Base-by-base conservation (phyloP, 805 yeast species). In the Ogataea zsoltii region DNA sequence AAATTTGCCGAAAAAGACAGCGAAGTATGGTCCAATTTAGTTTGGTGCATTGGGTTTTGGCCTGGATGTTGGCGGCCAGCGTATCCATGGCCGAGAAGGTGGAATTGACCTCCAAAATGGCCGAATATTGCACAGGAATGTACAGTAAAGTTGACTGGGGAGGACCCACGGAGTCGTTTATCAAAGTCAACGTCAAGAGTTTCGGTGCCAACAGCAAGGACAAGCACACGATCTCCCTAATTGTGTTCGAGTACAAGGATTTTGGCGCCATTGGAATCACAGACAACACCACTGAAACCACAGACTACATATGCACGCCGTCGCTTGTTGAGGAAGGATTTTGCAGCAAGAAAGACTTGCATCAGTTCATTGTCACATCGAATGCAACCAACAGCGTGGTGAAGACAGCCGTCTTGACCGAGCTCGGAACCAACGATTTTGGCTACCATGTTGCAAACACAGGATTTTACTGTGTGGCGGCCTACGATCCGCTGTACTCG, bases 391-490 rank as follows among this genome's bases (percentile, higher is more conserved):
- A 69, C 10, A 75, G 83, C 26, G 76, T 79, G 33, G 76, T 91
- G 16, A 65, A 76, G 58, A 77, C 88, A 0, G 72, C 79, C 28
- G 70, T 72, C 35, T 68, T 89, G 54, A 70, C 74, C 19, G 70
- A 76, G 4, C 67, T 76, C 38, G 92, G 92, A 3, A 72, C 77
- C 23, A 80, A 80, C 34, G 77, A 80, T 34, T 66, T 83, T 47
- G 72, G 76, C 31, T 94, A 90, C 58, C 72, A 72, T 3, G 80
- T 94, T 35, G 70, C 74, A 46, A 74, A 76, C 47, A 89, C 98
- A 1, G 98, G 98, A 6, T 94, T 85, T 66, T 94, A 91, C 68
- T 94, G 99, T 71, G 85, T 92, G 33, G 82, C 90, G 2, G 84
- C 95, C 0, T 80, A 72, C 53, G 73, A 80, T 18, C 68, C 77